Evolutionary conservation across 345 rosid genomes (phyloP).

Genomic region (Punica granatum): DNA sequence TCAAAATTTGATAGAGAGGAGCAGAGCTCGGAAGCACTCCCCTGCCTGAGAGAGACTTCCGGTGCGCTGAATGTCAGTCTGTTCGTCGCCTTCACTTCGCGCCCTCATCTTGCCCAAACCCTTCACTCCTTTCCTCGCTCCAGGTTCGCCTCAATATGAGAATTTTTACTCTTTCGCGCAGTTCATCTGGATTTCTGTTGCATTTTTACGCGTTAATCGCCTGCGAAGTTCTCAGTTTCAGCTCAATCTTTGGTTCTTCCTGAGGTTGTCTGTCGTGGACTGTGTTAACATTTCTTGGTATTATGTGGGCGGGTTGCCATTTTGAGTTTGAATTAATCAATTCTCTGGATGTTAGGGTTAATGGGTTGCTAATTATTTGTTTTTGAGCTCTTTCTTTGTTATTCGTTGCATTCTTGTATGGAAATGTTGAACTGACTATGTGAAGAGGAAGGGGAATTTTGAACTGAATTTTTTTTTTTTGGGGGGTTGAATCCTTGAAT

Average conservation of each 20-base stretch:
- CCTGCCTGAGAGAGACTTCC: neutral
- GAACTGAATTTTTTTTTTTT: neutral
- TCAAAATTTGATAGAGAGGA: slow-evolving; percentile 6
- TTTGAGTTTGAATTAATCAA: neutral
- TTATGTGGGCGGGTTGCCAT: neutral
- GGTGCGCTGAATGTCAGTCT: neutral
- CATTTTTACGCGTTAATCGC: neutral
- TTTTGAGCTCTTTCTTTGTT: neutral
- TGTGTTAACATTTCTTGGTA: slow-evolving; percentile 1
- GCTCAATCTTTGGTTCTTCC: neutral
- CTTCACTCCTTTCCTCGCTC: neutral
- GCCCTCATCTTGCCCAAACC: neutral
- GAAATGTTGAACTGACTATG: neutral
- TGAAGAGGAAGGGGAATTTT: neutral
- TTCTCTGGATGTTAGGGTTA: neutral
- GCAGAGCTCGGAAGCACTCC: neutral
- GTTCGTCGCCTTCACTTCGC: neutral
- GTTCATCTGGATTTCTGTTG: neutral
- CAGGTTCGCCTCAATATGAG: neutral
- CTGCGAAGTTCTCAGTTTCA: neutral
- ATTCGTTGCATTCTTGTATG: neutral
- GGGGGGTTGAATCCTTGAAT: too few species aligned
- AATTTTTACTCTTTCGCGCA: neutral
- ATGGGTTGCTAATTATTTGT: neutral
- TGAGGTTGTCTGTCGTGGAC: neutral